Percentiles rank a stretch among this genome's conserved stretches.
phyloP scores from a whole-genome alignment of 2,329 filamentous ascomycete species.

The Penicillium sp. region DNA sequence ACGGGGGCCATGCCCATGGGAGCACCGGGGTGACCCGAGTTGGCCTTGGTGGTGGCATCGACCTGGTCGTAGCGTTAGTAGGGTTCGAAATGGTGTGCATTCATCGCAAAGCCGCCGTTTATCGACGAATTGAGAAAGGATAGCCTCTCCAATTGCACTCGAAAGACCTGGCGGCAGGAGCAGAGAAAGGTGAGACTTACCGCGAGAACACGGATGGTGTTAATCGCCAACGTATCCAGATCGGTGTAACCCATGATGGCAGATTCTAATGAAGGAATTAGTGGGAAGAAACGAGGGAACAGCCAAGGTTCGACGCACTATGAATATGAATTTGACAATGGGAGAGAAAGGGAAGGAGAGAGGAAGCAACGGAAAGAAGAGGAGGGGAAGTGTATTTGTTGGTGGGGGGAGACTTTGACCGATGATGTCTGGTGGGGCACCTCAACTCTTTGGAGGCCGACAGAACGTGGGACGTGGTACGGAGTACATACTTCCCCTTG shows the following conservation, averaged over 20 bases:
- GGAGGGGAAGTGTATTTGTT: constrained; percentile 34
- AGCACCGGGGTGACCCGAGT: constrained; percentile 98
- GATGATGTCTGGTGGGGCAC: constrained; percentile 39
- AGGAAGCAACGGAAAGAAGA: constrained; percentile 26
- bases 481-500: too few species aligned
- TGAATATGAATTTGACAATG: constrained; percentile 19
- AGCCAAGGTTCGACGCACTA: constrained; percentile 20
- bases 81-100: not conserved
- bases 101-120: not conserved
- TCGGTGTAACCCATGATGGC: constrained; percentile 84
- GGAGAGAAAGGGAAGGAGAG: constrained; percentile 25
- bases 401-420: constrained; percentile 25
- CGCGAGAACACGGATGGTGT: constrained; percentile 95
- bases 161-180: constrained; percentile 6
- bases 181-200: constrained; percentile 62
- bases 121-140: not conserved
- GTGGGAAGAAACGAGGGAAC: constrained; percentile 12
- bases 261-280: constrained; percentile 33
- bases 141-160: constrained; percentile 8
- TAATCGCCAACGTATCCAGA: constrained; percentile 87
- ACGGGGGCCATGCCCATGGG: constrained; percentile 97
- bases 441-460: not conserved
- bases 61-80: constrained; percentile 60
- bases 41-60: constrained; percentile 94
- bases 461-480: not conserved